A percentile compares a stretch with the other conserved stretches of the same genome.
These are phyloP conservation scores for Trichaptum fuscoviolaceum DNA, from an alignment of 768 basidiomycete genomes.

Conservation along the genomic window DNA sequence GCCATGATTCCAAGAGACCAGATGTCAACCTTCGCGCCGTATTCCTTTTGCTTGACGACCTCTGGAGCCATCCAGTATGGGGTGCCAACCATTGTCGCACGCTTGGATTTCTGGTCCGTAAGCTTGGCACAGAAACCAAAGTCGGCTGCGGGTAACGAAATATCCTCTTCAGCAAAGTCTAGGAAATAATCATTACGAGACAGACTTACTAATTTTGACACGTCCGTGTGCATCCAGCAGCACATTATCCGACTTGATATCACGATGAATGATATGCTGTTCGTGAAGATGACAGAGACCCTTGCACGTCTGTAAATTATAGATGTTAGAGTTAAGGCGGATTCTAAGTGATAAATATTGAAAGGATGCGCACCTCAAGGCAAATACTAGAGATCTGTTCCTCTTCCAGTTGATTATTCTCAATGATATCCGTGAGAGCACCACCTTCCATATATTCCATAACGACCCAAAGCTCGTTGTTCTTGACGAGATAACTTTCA, in stretches of 20 bases:
- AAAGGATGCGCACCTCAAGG: constrained; percentile 62
- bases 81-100: constrained; percentile 97
- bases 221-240: constrained; percentile 87
- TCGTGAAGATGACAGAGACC: constrained; percentile 90
- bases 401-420: constrained; percentile 92
- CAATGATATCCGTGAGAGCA: constrained; percentile 95
- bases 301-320: constrained; percentile 72
- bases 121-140: constrained; percentile 97
- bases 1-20: constrained; percentile 99
- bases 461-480: constrained; percentile 90
- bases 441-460: constrained; percentile 99
- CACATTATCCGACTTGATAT: constrained; percentile 97
- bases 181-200: neutral
- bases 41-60: constrained; percentile 95
- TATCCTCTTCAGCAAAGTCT: neutral
- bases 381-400: constrained; percentile 92
- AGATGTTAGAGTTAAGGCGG: neutral
- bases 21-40: constrained; percentile 94
- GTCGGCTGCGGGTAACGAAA: constrained; percentile 53
- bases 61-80: constrained; percentile 99
- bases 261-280: constrained; percentile 93
- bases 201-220: constrained; percentile 90
- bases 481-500: constrained; percentile 85
- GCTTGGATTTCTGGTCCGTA: constrained; percentile 94
- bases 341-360: neutral